Evolutionary conservation across 352 stramenopile genomes (phyloP).

Genomic region (Globisporangium solare): DNA sequence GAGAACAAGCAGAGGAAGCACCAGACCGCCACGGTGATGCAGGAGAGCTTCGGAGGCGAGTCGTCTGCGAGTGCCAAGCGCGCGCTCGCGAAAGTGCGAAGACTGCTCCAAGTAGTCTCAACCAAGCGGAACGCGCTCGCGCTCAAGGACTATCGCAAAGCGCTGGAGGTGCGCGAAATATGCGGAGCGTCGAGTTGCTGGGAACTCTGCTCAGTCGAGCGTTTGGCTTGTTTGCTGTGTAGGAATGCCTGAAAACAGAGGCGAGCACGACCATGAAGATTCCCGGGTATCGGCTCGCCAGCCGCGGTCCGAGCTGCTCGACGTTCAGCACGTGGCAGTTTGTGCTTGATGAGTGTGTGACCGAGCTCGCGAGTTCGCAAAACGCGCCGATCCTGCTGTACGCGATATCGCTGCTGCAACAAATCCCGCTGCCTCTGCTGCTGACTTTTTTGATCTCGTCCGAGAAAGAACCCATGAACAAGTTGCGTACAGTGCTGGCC

Average conservation of each 20-base stretch:
- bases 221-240: not conserved
- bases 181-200: too few relatives aligned
- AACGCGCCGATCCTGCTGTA: slow-evolving; percentile 46
- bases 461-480: slow-evolving; percentile 79
- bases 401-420: slow-evolving; percentile 48
- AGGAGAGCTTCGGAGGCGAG: slow-evolving; percentile 41
- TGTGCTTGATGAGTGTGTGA: slow-evolving; percentile 52
- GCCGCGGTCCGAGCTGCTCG: slow-evolving; percentile 43
- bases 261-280: slow-evolving; percentile 53
- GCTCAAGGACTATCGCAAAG: slow-evolving; percentile 54
- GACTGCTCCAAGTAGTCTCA: slow-evolving; percentile 51
- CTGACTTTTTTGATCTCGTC: slow-evolving; percentile 56
- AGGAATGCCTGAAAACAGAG: slow-evolving; percentile 71
- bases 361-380: slow-evolving; percentile 65
- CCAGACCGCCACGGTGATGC: slow-evolving; percentile 24
- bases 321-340: slow-evolving; percentile 61
- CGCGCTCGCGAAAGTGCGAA: slow-evolving; percentile 50
- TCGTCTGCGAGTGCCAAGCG: slow-evolving; percentile 40
- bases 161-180: slow-evolving; percentile 33
- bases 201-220: too few relatives aligned
- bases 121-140: slow-evolving; percentile 50
- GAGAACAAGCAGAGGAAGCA: not conserved
- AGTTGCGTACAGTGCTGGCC: slow-evolving; percentile 55
- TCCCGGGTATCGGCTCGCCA: slow-evolving; percentile 64
- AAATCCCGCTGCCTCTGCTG: slow-evolving; percentile 53